phyloP scores from a whole-genome alignment of 352 stramenopile species.

The Discostella stelligera region DNA sequence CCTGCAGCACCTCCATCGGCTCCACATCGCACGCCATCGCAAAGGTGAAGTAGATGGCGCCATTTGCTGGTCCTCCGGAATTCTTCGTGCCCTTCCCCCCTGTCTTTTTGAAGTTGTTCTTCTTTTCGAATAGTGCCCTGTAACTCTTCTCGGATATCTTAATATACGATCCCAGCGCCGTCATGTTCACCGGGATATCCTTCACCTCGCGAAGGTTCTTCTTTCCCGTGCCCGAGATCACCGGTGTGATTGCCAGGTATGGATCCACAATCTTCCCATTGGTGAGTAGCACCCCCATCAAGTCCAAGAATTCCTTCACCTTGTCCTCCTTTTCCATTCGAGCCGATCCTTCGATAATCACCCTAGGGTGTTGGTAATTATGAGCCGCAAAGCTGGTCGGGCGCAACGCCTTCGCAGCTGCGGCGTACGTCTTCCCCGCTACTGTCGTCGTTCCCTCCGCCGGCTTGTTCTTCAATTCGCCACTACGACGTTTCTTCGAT shows the following conservation, averaged over 20 bases:
- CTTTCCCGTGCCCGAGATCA: neutral
- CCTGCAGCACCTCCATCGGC: too few relatives aligned
- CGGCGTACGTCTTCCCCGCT: neutral
- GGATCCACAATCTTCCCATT: conserved; percentile 2
- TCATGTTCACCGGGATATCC: neutral
- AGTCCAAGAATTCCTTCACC: neutral
- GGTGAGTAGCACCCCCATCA: neutral
- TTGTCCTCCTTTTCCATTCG: neutral
- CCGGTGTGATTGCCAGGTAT: neutral
- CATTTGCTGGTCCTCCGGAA: neutral
- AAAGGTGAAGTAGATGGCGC: conserved; percentile 1
- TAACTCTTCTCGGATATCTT: conserved; percentile 3
- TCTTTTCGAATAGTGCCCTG: neutral
- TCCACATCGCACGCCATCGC: conserved; percentile 3
- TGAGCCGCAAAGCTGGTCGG: neutral
- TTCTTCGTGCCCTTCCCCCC: neutral
- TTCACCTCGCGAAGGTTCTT: neutral
- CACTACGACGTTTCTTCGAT: neutral
- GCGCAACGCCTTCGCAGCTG: neutral
- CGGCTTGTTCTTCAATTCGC: neutral
- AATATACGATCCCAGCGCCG: neutral
- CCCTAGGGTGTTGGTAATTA: neutral
- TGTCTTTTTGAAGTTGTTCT: neutral
- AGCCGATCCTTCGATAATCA: neutral
- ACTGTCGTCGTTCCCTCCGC: neutral